Base-by-base conservation (phyloP, 768 basidiomycete genomes). In the Coprinopsis marcescibilis region DNA sequence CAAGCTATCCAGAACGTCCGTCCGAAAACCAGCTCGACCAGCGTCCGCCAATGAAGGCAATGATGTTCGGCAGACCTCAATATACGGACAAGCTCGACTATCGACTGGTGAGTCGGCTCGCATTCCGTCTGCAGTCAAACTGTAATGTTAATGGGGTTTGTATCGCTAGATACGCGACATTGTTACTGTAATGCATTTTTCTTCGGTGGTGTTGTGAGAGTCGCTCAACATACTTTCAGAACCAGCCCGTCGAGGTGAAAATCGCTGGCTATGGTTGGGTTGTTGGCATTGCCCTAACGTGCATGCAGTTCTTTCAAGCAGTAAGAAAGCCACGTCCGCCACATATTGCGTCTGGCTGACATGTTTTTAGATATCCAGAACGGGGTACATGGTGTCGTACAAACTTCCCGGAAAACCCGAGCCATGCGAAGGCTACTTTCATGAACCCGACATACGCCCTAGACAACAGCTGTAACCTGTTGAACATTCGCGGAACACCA, bases 261-360 rank as follows among this genome's bases (percentile, higher is more conserved):
- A 21, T 59, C 23, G 35, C 46, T 13, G 56, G 54, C 34, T 38
- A 52, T 13, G 54, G 56, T 2, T 59, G 58, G 58, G 56, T 57
- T 24, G 44, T 57, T 13, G 58, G 58, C 1, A 39, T 57, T 2
- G 50, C 57, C 6, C 26, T 59, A 23, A 46, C 45, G n/a, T 46
- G 52, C 14, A 33, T 57, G 23, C 27, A 51, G 43, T 51, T 57
- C 15, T 45, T 48, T 38, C 39, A 55, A n/a, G 38, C 50, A 34
- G 54, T 50, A 42, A 32, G 53, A 48, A n/a, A 4, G 17, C 38
- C 11, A n/a, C 4, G 11, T 6, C 26, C 4, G n/a, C 13, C 24
- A 10, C 4, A 30, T 12, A 4, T 4, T 27, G 13, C 3, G 24
- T 43, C 11, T 24, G 15, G 24, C 41, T 35, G 33, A 26, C 38